A percentile compares a stretch with the other conserved stretches of the same genome.
phyloP scores from a whole-genome alignment of 73 alveolate species.

The Uronychia binucleata region DNA sequence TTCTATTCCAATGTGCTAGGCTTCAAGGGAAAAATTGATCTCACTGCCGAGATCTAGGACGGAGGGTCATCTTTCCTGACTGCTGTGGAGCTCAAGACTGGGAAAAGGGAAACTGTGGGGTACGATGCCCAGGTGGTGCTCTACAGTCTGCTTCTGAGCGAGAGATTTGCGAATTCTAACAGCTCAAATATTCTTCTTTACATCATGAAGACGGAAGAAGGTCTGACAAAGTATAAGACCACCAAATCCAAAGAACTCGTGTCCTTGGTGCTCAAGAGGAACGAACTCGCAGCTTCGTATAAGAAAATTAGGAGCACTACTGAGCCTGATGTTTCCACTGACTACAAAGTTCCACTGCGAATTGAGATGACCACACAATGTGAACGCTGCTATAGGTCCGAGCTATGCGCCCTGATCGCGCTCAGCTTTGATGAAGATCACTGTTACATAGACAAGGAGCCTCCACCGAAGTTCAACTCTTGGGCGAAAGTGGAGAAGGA shows the following conservation, averaged over 20 bases:
- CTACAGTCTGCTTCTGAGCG: conserved; percentile 44
- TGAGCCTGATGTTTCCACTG: too few species aligned
- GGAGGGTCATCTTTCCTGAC: conserved; percentile 21
- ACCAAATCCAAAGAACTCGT: conserved; percentile 16
- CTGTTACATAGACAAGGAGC: not conserved
- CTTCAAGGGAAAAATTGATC: conserved; percentile 64
- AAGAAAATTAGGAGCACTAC: not conserved
- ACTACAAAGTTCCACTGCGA: conserved; percentile 8
- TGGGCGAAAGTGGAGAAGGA: not conserved
- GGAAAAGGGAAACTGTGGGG: conserved; percentile 23
- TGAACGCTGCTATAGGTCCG: not conserved
- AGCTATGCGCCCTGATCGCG: conserved; percentile 1
- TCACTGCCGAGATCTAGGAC: conserved; percentile 48
- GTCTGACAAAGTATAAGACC: conserved; percentile 7
- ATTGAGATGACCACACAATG: not conserved
- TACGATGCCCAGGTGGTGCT: conserved; percentile 63
- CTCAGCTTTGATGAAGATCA: not conserved
- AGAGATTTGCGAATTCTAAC: conserved; percentile 55
- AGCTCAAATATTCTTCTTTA: conserved; percentile 50
- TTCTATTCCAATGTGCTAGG: conserved; percentile 51
- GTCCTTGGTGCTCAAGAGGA: conserved; percentile 2
- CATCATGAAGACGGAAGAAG: conserved; percentile 46
- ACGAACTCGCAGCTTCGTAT: conserved; percentile 21
- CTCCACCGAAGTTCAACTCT: not conserved
- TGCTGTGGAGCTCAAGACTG: conserved; percentile 68